These are phyloP conservation scores for Candida succiphila DNA, from an alignment of 805 yeast genomes.

Conservation along the genomic window DNA sequence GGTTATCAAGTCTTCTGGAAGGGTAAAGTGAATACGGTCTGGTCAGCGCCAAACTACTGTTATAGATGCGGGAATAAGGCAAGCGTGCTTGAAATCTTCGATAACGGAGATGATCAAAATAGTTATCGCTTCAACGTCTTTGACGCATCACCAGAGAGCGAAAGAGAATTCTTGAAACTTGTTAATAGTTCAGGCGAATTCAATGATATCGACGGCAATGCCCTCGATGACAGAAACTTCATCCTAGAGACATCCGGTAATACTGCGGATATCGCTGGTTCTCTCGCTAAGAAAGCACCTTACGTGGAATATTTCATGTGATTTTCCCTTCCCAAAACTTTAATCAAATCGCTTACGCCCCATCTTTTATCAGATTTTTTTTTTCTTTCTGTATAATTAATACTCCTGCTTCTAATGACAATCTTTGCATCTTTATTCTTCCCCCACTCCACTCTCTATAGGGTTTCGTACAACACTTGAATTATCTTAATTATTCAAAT, in stretches of 20 bases:
- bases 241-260: neutral
- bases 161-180: slow-evolving; percentile 37
- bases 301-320: slow-evolving; percentile 32
- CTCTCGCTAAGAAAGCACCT: slow-evolving; percentile 21
- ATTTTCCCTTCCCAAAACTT: too few species aligned
- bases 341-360: too few species aligned
- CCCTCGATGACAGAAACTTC: slow-evolving; percentile 4
- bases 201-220: slow-evolving; percentile 1
- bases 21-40: slow-evolving; percentile 88
- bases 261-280: too few species aligned
- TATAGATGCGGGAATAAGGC: slow-evolving; percentile 96
- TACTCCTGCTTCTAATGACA: too few species aligned
- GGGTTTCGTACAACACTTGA: too few species aligned
- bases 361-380: too few species aligned
- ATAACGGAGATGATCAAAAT: slow-evolving; percentile 49
- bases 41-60: slow-evolving; percentile 98
- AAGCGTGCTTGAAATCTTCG: slow-evolving; percentile 78
- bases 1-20: slow-evolving; percentile 90
- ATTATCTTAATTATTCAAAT: too few species aligned
- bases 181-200: slow-evolving; percentile 24
- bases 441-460: too few species aligned
- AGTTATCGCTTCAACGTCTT: slow-evolving; percentile 74
- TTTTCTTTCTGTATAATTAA: too few species aligned
- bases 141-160: slow-evolving; percentile 95
- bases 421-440: too few species aligned